phyloP scores from a whole-genome alignment of 2,329 filamentous ascomycete genomes.

The Escovopsis sp. region DNA sequence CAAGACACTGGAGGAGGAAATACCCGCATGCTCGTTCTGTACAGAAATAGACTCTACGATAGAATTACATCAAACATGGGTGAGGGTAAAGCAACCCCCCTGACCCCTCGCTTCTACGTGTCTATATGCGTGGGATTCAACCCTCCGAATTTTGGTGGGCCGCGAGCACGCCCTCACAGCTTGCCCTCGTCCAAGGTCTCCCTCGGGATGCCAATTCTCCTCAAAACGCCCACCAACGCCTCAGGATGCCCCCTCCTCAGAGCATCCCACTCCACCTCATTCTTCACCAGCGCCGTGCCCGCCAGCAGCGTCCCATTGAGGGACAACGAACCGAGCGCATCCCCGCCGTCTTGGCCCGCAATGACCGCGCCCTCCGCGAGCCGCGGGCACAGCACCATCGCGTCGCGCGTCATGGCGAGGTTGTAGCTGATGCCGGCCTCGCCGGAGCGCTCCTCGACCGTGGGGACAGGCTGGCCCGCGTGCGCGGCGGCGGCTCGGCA shows the following conservation, averaged over 20 bases:
- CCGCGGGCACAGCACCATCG: conserved; percentile 41
- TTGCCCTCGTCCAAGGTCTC: neutral
- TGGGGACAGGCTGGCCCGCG: too few species aligned
- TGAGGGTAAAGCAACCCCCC: neutral
- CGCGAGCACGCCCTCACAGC: neutral
- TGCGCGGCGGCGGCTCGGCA: conserved; percentile 21
- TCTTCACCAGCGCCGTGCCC: conserved; percentile 50
- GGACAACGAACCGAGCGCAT: conserved; percentile 28
- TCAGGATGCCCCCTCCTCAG: conserved; percentile 20
- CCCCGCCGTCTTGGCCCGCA: conserved; percentile 10
- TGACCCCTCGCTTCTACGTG: neutral
- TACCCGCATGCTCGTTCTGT: neutral
- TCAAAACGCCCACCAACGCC: conserved; percentile 11
- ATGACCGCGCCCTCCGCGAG: conserved; percentile 30
- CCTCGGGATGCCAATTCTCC: conserved; percentile 17
- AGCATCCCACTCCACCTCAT: conserved; percentile 39
- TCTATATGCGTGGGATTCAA: too few species aligned
- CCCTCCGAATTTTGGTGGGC: too few species aligned
- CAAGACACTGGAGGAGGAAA: neutral
- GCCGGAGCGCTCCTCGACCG: conserved; percentile 11
- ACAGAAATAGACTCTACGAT: neutral
- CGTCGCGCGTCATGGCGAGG: conserved; percentile 40
- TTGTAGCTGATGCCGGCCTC: conserved; percentile 48
- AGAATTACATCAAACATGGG: neutral
- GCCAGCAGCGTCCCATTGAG: conserved; percentile 51